Base-by-base conservation (phyloP, 768 basidiomycete species). In the Mycena rebaudengoi region DNA sequence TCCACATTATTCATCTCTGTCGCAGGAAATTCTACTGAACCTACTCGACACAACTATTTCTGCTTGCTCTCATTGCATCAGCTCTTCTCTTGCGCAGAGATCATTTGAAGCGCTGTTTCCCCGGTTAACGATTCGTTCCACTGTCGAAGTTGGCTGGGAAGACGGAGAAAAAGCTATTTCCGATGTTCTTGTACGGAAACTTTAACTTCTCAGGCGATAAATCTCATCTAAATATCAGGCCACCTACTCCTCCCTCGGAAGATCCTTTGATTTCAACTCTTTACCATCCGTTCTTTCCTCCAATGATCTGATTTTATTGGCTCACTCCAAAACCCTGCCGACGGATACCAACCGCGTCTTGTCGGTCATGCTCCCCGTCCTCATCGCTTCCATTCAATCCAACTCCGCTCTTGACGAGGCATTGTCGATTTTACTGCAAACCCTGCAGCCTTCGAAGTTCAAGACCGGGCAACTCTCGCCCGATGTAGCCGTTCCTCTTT, bases 401-500 rank as follows among this genome's bases (percentile, higher is more conserved):
- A 87, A 86, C 65, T 67, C 76, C 28, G 78, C 83, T 4, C 71
- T 91, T 20, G 89, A 91, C 66, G 88, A 90, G 69, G 76, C 85
- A 1, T 75, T 92, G n/a, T 81, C 86, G 14, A 67, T 90, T 48
- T 80, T 92, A 8, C 73, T 90, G 4, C 72, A 70, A 35, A 59
- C 72, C 12, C 72, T 85, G 2, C 70, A 75, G 60, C 67, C 69
- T 21, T 61, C 67, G 13, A 66, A 72, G 41, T 66, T 60, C 16
- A 39, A 62, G n/a, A 18, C 51, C 18, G 61, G 65, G 2, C 57
- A 74, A 41, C 74, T 83, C 11, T 72, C 84, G 3, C 75, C 80
- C 5, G 86, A 88, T 3, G 70, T 87, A 1, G 73, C 83, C 5
- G 68, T 78, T 5, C 82, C 86, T 2, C 79, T 91, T 1, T 80